phyloP scores from a whole-genome alignment of 2,329 filamentous ascomycete species.

The Colletotrichum sp. region DNA sequence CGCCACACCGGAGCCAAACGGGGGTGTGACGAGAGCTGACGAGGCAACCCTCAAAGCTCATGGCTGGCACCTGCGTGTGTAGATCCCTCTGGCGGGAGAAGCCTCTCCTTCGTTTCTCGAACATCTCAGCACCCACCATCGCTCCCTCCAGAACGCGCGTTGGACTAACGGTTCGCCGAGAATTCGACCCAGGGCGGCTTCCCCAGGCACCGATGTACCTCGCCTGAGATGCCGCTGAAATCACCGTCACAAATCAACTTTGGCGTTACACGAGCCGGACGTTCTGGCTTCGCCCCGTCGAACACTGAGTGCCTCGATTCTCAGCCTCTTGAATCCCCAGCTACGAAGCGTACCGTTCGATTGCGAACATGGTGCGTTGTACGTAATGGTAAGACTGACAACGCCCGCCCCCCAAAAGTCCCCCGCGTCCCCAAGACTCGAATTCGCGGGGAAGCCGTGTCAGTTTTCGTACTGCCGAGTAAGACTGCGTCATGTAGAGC shows the following conservation, averaged over 20 bases:
- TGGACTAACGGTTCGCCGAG: not conserved
- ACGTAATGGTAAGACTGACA: not conserved
- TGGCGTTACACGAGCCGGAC: not conserved
- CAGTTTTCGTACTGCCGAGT: not conserved
- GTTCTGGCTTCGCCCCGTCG: not conserved
- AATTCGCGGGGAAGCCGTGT: not conserved
- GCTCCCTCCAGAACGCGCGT: not conserved
- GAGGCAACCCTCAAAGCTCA: not conserved
- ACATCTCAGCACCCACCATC: not conserved
- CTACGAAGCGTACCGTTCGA: not conserved
- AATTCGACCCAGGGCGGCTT: not conserved
- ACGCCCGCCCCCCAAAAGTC: not conserved
- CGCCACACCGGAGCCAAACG: not conserved
- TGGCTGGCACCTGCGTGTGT: not conserved
- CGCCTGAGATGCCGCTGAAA: not conserved
- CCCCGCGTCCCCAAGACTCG: not conserved
- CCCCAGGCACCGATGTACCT: not conserved
- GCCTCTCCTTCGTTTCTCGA: not conserved
- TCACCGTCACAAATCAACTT: not conserved
- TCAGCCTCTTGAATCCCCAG: not conserved
- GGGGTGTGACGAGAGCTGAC: not conserved
- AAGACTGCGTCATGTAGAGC: not conserved
- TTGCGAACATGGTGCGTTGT: not conserved
- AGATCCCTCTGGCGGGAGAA: not conserved
- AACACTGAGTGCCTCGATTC: not conserved